Evolutionary conservation across 495 filamentous ascomycete species (phyloP), one percentile per base, ranked within the genome.

Genomic region (Aspergillus ellipticus): DNA sequence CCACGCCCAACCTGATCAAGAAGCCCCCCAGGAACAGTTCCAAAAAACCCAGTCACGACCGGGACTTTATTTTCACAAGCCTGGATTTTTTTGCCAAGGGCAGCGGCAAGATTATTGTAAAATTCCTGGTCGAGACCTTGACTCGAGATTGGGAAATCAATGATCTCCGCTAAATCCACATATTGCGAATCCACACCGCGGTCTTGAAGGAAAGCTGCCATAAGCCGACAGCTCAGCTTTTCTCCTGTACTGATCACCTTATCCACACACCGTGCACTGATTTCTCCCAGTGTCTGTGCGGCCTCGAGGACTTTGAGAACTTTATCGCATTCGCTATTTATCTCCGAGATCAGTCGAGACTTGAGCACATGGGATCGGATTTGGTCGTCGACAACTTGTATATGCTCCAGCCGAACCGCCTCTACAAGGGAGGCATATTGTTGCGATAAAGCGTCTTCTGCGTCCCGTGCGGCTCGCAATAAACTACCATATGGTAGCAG

Each of bases 201-300:
- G 57, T 96, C 90, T 67, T 87, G 82, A 42, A 97, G 73, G 46
- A 96, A 63, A 11, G 87, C 85, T 9, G 92, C 82, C 85, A 99
- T 88, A 62, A 94, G 90, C 21, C 85, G 79, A 71, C 91, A 96
- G 68, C 89, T 90, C 26, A 99, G 74, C 70, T 96, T 97, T 76
- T 99, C 94, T 17, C 94, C 94, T 43, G 90, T 88, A 65, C 90
- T 90, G 37, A 97, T 83, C 16, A 99, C 89, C 56, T 89, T 86
- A 66, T 99, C 93, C 66, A 93, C 89, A 21, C 85, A 89, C 56
- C 88, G 81, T 2, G 85, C 80, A 66, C 89, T 91, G 61, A 96
- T 88, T 66, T 92, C 82, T 22, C 80, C 81, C 20, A 87, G 66
- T 8, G 77, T 80, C 65, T 80, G 71, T 20, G 85, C 79, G 5